Evolutionary conservation across 345 rosid species (phyloP), one percentile per base, ranked within the genome.

Genomic region (Acer negundo): DNA sequence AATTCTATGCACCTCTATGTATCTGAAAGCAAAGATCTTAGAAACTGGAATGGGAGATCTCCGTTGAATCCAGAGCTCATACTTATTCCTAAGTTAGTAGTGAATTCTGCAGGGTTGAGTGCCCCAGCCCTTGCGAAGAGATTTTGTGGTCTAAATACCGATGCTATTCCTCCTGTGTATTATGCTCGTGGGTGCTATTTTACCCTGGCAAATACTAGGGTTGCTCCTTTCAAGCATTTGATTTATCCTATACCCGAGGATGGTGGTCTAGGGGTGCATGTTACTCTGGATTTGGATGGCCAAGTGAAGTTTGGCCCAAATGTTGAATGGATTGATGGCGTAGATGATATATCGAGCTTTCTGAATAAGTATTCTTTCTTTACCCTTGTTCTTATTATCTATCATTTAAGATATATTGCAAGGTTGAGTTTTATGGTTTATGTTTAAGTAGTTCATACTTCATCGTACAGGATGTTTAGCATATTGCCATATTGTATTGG

Each of bases 241-340:
- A 88, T 95, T 85, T 93, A 95, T 84, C 98, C 99, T 35, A 77
- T 93, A 49, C 97, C 99, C 0, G 98, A 93, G 88, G 92, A 90
- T 79, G 98, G 97, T 61, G 98, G 99, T 69, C 84, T 95, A 24
- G 97, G 99, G 58, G 94, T 93, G 70, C 98, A 95, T 81, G 96
- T 93, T 75, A 92, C 97, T 70, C 74, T 95, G 75, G 99, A 93
- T 86, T 88, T 95, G 85, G 91, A 90, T 75, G 96, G 97, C 67
- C 88, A 87, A 80, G 86, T 92, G 59, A 95, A 93, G 90, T 95
- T 92, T 87, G 98, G 99, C 62, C 99, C 99, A 0, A 92, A 95
- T 83, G 98, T 95, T 64, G 98, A 95, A 77, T 95, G 99, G 98
- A 91, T 92, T 61, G 59, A 84, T 59, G 83, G 88, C 79, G 26